Conservation (phyloP, 306 rosid species). For the Rosa lucieae region DNA sequence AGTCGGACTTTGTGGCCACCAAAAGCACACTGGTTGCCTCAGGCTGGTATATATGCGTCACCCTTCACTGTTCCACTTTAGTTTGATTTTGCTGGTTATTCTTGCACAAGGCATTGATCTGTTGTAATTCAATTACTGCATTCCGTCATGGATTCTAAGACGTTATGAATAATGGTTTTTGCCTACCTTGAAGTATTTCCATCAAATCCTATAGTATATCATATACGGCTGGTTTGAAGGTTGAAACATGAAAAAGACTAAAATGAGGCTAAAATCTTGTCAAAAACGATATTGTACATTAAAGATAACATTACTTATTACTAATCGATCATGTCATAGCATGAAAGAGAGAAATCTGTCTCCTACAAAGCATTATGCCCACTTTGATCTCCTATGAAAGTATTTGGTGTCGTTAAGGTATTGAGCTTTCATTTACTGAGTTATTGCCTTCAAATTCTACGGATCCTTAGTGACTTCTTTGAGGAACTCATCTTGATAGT, state of each 20-base stretch:
- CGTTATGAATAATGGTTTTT: background rate
- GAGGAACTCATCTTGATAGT: background rate
- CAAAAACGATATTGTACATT: too few species aligned
- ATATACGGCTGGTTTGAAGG: too few species aligned
- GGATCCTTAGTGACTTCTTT: background rate
- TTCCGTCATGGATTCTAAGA: background rate
- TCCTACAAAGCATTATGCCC: too few species aligned
- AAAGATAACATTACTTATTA: too few species aligned
- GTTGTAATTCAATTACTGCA: background rate
- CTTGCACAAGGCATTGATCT: background rate
- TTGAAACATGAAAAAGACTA: background rate
- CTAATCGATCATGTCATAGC: too few species aligned
- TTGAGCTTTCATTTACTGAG: background rate
- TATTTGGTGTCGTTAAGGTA: background rate
- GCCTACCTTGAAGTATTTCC: background rate
- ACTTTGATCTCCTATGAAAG: too few species aligned
- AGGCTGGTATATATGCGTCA: background rate
- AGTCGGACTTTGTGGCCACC: background rate
- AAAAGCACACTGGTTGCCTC: background rate
- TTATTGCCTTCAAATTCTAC: background rate
- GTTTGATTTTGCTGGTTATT: background rate
- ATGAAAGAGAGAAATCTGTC: too few species aligned
- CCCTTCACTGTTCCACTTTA: background rate
- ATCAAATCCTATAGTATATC: background rate
- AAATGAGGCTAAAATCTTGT: background rate